Percentiles rank a stretch among this genome's conserved stretches.
These are phyloP conservation scores for Cenchrus fungigraminus DNA, from an alignment of 176 grass and related monocot species.

Conservation along the genomic window DNA sequence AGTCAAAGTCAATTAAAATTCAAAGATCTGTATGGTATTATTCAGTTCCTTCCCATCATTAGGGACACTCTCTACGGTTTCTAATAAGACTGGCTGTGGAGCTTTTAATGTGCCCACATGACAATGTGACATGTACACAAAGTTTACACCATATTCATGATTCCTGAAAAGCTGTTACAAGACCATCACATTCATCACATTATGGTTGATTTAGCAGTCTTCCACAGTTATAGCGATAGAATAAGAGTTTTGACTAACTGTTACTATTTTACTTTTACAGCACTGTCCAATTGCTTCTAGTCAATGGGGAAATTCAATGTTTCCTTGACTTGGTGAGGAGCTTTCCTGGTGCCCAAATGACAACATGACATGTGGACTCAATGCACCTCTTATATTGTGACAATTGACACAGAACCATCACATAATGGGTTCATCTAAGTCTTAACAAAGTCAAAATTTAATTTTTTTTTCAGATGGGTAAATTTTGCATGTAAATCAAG, in stretches of 20 bases:
- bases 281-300: neutral
- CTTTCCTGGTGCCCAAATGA: neutral
- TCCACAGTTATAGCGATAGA: neutral
- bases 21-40: neutral
- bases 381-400: neutral
- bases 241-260: neutral
- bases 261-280: neutral
- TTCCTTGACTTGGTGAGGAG: neutral
- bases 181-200: neutral
- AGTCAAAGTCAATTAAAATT: neutral
- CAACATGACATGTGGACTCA: neutral
- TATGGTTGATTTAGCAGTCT: neutral
- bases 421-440: neutral
- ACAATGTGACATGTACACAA: neutral
- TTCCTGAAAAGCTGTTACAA: neutral
- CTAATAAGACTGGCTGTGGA: neutral
- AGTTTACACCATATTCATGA: neutral
- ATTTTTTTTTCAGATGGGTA: neutral
- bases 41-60: conserved; percentile 4
- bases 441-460: neutral
- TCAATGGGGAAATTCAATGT: neutral
- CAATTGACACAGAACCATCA: neutral
- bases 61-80: neutral
- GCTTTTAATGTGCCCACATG: neutral
- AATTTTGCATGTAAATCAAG: neutral